A percentile compares a stretch with the other conserved stretches of the same genome.
Evolutionary conservation across 345 rosid species (phyloP).

Genomic region (Pistacia atlantica): DNA sequence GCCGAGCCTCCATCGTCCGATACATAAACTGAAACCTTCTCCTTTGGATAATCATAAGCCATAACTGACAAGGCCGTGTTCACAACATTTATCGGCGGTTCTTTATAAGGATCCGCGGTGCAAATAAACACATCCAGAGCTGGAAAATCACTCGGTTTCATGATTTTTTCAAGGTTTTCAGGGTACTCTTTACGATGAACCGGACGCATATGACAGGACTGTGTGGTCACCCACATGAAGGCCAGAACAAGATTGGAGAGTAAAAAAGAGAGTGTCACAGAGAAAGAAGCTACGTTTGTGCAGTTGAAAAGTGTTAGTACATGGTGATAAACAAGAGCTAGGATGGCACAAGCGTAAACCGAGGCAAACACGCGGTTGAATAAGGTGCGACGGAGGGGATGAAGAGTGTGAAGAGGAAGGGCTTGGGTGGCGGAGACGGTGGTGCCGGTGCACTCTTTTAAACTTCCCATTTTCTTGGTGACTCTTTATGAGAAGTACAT

Average conservation of each 20-base stretch:
- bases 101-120: slow-evolving; percentile 91
- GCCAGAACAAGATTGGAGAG: slow-evolving; percentile 65
- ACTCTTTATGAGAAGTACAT: too few relatives aligned
- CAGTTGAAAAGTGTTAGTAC: slow-evolving; percentile 36
- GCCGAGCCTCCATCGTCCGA: slow-evolving; percentile 88
- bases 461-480: slow-evolving; percentile 18
- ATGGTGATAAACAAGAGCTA: slow-evolving; percentile 55
- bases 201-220: slow-evolving; percentile 46
- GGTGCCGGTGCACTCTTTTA: slow-evolving; percentile 7
- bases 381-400: slow-evolving; percentile 37
- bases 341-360: slow-evolving; percentile 50
- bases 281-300: slow-evolving; percentile 20
- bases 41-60: slow-evolving; percentile 76
- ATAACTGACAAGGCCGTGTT: slow-evolving; percentile 78
- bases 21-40: slow-evolving; percentile 67
- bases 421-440: neutral
- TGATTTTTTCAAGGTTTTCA: slow-evolving; percentile 35
- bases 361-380: slow-evolving; percentile 52
- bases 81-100: slow-evolving; percentile 72
- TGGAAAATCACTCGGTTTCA: slow-evolving; percentile 44
- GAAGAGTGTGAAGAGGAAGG: slow-evolving; percentile 44
- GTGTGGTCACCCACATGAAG: slow-evolving; percentile 56
- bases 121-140: slow-evolving; percentile 73
- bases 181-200: slow-evolving; percentile 48
- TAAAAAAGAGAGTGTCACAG: slow-evolving; percentile 29